Evolutionary conservation across 2,329 filamentous ascomycete species (phyloP).

Genomic region (Pseudocercospora ulei): DNA sequence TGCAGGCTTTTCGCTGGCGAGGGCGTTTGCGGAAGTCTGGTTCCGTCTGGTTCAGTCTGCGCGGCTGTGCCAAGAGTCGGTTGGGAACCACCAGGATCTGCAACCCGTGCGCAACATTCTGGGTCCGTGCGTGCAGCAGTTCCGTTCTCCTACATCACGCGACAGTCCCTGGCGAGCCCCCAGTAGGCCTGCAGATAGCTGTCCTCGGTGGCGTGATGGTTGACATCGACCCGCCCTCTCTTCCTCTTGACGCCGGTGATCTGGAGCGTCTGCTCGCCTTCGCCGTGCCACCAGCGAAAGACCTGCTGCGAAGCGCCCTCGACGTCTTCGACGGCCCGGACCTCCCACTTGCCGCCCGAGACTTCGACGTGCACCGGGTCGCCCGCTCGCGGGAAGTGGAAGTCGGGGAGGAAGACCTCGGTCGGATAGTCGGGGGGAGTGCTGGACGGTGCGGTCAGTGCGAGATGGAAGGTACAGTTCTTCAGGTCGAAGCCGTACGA

Average conservation of each 20-base stretch:
- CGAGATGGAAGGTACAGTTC: slow-evolving; percentile 65
- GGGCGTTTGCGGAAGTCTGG: no score
- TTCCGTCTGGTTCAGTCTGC: no score
- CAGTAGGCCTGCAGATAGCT: slow-evolving; percentile 63
- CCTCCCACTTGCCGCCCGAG: slow-evolving; percentile 81
- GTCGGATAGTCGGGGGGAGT: slow-evolving; percentile 61
- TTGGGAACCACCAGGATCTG: no score
- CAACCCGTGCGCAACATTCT: no score
- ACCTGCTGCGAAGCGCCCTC: slow-evolving; percentile 55
- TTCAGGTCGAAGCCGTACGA: slow-evolving; percentile 73
- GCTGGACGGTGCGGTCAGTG: slow-evolving; percentile 52
- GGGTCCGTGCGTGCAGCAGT: no score
- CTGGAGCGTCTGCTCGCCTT: slow-evolving; percentile 70
- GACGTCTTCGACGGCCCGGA: slow-evolving; percentile 62
- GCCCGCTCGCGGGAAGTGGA: slow-evolving; percentile 64
- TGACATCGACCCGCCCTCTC: slow-evolving; percentile 33
- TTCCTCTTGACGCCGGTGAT: slow-evolving; percentile 64
- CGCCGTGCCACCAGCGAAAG: slow-evolving; percentile 85
- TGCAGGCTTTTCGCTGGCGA: no score
- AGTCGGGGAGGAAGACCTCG: slow-evolving; percentile 76
- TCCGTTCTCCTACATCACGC: slow-evolving; percentile 36
- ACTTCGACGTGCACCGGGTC: slow-evolving; percentile 59
- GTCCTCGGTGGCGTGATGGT: slow-evolving; percentile 52
- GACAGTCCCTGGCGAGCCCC: slow-evolving; percentile 37
- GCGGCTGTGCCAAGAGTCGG: no score